A percentile compares a stretch with the other conserved stretches of the same genome.
phyloP scores from a whole-genome alignment of 2,329 filamentous ascomycete species.

The Dothideomycetes sp. region DNA sequence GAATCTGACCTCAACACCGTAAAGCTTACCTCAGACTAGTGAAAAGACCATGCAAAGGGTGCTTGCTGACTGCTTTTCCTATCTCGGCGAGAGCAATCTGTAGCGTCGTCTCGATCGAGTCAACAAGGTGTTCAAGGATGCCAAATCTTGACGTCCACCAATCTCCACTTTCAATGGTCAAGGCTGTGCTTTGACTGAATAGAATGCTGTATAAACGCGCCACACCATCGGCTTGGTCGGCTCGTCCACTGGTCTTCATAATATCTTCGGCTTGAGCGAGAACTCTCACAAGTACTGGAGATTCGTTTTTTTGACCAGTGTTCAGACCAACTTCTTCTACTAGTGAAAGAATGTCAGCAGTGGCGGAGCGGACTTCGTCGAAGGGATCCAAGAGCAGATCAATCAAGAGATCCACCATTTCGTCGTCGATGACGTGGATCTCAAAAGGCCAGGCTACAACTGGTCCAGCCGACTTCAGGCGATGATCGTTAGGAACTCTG shows the following conservation, averaged over 20 bases:
- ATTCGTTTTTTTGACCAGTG: neutral
- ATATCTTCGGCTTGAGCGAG: constrained; percentile 38
- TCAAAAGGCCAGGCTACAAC: constrained; percentile 43
- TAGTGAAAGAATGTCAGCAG: constrained; percentile 43
- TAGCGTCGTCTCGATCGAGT: constrained; percentile 57
- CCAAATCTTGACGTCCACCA: constrained; percentile 33
- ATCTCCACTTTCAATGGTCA: neutral
- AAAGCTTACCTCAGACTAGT: constrained; percentile 24
- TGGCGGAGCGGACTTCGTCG: constrained; percentile 68
- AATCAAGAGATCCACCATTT: constrained; percentile 54
- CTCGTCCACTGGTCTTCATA: constrained; percentile 65
- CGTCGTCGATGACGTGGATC: constrained; percentile 34
- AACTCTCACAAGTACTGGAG: neutral
- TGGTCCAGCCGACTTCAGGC: constrained; percentile 41
- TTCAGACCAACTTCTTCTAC: constrained; percentile 19
- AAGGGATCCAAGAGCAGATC: constrained; percentile 84
- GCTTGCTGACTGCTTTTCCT: constrained; percentile 45
- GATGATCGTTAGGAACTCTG: constrained; percentile 28
- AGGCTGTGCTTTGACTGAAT: constrained; percentile 32
- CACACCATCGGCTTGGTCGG: constrained; percentile 86
- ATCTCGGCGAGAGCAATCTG: constrained; percentile 55
- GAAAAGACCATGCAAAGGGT: constrained; percentile 36
- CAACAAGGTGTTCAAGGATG: constrained; percentile 51
- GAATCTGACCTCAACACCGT: too few species aligned
- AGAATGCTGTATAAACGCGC: constrained; percentile 66